phyloP scores from a whole-genome alignment of 2,329 filamentous ascomycete genomes.

The Exophiala aquamarina region DNA sequence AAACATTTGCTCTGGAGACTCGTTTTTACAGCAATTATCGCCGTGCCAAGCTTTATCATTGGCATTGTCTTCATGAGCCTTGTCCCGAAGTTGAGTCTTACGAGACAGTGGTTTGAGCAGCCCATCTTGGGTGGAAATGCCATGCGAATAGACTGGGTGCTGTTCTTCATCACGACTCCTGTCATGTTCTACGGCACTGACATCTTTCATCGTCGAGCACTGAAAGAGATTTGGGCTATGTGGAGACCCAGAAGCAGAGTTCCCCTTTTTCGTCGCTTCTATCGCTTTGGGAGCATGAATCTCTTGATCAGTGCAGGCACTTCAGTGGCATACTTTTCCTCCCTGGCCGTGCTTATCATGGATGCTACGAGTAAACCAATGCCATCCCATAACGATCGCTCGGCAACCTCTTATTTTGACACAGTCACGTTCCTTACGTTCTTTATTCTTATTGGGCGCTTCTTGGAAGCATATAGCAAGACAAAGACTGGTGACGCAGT shows the following conservation, averaged over 20 bases:
- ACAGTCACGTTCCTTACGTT: constrained; percentile 89
- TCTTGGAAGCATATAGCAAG: constrained; percentile 80
- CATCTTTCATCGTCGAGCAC: constrained; percentile 74
- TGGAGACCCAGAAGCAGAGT: constrained; percentile 76
- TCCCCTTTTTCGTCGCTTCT: constrained; percentile 73
- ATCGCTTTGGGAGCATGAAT: constrained; percentile 96
- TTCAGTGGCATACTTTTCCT: constrained; percentile 82
- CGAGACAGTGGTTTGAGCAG: constrained; percentile 66
- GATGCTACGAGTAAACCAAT: constrained; percentile 41
- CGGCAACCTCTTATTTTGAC: constrained; percentile 69
- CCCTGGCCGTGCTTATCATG: constrained; percentile 73
- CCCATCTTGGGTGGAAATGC: constrained; percentile 69
- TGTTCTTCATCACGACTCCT: constrained; percentile 79
- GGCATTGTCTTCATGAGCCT: constrained; percentile 91
- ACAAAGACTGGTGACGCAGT: constrained; percentile 86
- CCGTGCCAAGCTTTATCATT: constrained; percentile 81
- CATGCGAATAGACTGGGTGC: constrained; percentile 72
- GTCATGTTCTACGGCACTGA: constrained; percentile 86
- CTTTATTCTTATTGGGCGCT: constrained; percentile 69
- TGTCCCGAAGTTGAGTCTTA: constrained; percentile 58
- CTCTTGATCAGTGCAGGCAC: constrained; percentile 88
- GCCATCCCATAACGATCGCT: constrained; percentile 7
- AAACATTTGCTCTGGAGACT: constrained; percentile 68
- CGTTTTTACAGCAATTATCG: constrained; percentile 65
- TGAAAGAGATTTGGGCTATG: constrained; percentile 74